Evolutionary conservation across 2,329 filamentous ascomycete genomes (phyloP).

Genomic region (Alternaria sp.): DNA sequence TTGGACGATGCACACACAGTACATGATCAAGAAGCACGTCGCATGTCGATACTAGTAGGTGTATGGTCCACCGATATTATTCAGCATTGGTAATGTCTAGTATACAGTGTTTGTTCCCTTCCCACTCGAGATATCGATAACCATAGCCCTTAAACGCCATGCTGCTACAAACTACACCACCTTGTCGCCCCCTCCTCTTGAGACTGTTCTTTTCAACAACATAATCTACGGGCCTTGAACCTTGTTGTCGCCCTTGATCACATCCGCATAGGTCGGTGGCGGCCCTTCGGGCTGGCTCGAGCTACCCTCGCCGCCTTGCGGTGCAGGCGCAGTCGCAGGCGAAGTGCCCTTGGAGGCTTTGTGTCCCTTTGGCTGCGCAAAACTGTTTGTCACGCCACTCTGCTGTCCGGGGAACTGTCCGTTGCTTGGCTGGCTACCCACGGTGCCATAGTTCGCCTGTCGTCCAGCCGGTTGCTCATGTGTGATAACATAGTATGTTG

Average conservation of each 20-base stretch:
- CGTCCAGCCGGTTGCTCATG: constrained; percentile 51
- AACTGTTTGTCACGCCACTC: constrained; percentile 44
- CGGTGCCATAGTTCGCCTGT: constrained; percentile 53
- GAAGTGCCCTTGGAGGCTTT: constrained; percentile 24
- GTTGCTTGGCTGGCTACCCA: constrained; percentile 47
- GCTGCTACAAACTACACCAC: not conserved
- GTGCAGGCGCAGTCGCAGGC: constrained; percentile 19
- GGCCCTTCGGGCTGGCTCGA: constrained; percentile 53
- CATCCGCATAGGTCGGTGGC: constrained; percentile 90
- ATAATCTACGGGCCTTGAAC: constrained; percentile 64
- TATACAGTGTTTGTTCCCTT: not conserved
- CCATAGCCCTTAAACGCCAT: constrained; percentile 9
- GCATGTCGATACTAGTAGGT: not conserved
- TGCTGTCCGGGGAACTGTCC: constrained; percentile 55
- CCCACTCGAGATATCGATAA: not conserved
- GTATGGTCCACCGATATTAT: not conserved
- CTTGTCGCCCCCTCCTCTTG: not conserved
- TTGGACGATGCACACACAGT: not conserved
- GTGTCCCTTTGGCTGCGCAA: constrained; percentile 36
- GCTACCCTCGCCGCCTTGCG: constrained; percentile 37
- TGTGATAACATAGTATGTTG: constrained; percentile 39
- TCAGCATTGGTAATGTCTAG: not conserved
- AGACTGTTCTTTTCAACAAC: not conserved
- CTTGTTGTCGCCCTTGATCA: constrained; percentile 89
- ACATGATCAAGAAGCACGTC: not conserved